Evolutionary conservation across 2,329 filamentous ascomycete genomes (phyloP).

Genomic region (Fusarium hostae): DNA sequence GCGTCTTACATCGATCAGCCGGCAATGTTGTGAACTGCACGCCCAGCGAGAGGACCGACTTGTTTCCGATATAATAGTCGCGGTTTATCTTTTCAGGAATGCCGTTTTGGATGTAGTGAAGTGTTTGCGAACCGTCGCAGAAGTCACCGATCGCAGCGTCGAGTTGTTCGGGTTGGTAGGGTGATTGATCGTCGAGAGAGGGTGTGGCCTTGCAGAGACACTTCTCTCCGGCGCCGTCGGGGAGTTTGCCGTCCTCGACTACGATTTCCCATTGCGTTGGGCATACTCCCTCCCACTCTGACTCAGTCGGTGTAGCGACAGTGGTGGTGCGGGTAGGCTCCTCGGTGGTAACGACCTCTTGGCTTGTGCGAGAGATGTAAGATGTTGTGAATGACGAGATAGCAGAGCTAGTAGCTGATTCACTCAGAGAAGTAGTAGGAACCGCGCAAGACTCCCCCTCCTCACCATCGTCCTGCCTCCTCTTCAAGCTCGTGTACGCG

Average conservation of each 20-base stretch:
- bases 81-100: not conserved
- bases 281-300: not conserved
- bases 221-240: not conserved
- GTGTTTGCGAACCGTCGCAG: not conserved
- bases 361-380: not conserved
- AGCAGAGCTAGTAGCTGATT: not conserved
- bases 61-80: not conserved
- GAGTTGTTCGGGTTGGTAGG: not conserved
- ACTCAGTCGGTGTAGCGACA: not conserved
- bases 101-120: not conserved
- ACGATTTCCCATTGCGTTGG: not conserved
- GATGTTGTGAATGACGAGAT: not conserved
- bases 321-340: not conserved
- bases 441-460: not conserved
- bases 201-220: not conserved
- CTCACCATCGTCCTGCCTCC: not conserved
- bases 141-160: not conserved
- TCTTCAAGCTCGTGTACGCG: not conserved
- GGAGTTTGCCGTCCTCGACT: not conserved
- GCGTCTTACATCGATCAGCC: not conserved
- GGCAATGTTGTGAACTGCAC: not conserved
- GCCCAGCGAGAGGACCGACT: not conserved
- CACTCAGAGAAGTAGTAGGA: not conserved
- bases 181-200: not conserved
- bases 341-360: not conserved